Conservation (phyloP, 2,329 filamentous ascomycete species). For the Blastomyces parvus region DNA sequence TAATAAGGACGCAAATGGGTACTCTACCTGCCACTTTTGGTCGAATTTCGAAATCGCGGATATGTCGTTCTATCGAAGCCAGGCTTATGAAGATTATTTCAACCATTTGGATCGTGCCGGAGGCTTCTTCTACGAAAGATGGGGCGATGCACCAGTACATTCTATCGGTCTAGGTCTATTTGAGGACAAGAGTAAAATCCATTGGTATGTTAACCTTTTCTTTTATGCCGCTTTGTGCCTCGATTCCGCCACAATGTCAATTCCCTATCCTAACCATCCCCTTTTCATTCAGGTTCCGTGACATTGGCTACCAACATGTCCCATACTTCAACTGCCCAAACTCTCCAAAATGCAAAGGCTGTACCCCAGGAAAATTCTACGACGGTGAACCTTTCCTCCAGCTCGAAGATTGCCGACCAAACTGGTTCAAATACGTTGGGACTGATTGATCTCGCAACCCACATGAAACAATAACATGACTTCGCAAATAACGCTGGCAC, state of each 20-base stretch:
- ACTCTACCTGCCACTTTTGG: slow-evolving; percentile 99
- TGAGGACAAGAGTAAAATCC: slow-evolving; percentile 80
- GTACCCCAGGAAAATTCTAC: slow-evolving; percentile 75
- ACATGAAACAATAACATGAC: background rate
- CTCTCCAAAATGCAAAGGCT: slow-evolving; percentile 84
- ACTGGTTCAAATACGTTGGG: slow-evolving; percentile 94
- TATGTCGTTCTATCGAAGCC: slow-evolving; percentile 83
- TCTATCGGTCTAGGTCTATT: slow-evolving; percentile 88
- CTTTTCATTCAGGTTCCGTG: slow-evolving; percentile 69
- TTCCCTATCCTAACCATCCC: background rate
- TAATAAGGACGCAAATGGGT: slow-evolving; percentile 73
- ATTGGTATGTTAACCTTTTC: slow-evolving; percentile 57
- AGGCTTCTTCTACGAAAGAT: slow-evolving; percentile 97
- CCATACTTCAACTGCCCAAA: slow-evolving; percentile 99
- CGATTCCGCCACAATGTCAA: background rate
- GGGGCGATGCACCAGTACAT: slow-evolving; percentile 96
- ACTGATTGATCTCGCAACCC: slow-evolving; percentile 44
- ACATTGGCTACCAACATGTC: slow-evolving; percentile 97
- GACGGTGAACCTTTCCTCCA: slow-evolving; percentile 78
- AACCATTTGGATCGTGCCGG: slow-evolving; percentile 87
- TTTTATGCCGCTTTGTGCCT: background rate
- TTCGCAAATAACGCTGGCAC: background rate
- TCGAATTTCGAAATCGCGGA: slow-evolving; percentile 96
- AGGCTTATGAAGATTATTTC: slow-evolving; percentile 91
- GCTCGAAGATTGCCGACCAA: slow-evolving; percentile 85